These are phyloP conservation scores for Kondoa subrosea DNA, from an alignment of 768 basidiomycete genomes.

Conservation along the genomic window DNA sequence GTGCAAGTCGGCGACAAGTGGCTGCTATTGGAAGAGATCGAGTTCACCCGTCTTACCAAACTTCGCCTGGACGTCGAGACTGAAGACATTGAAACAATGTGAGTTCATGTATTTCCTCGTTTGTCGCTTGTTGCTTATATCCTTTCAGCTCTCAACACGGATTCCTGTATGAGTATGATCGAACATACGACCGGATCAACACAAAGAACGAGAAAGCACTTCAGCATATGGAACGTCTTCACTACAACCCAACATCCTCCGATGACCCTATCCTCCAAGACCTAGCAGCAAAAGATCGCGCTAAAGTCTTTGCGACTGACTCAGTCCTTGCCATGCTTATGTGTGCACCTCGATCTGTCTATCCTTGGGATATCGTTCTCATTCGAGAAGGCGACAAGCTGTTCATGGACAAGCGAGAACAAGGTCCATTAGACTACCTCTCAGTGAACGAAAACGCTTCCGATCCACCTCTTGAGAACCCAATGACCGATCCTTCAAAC, in stretches of 20 bases:
- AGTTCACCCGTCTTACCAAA: slow-evolving; percentile 81
- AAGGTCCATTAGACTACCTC: slow-evolving; percentile 45
- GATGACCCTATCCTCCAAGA: slow-evolving; percentile 94
- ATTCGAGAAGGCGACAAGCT: slow-evolving; percentile 80
- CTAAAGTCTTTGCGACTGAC: slow-evolving; percentile 84
- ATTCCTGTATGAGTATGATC: slow-evolving; percentile 79
- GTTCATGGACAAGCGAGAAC: slow-evolving; percentile 89
- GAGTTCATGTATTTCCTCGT: slow-evolving; percentile 29
- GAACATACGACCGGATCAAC: slow-evolving; percentile 82
- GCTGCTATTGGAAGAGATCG: slow-evolving; percentile 92
- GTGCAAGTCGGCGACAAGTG: slow-evolving; percentile 83
- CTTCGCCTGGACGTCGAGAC: slow-evolving; percentile 75
- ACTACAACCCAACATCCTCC: slow-evolving; percentile 93
- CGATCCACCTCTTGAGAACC: slow-evolving; percentile 72
- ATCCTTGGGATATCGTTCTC: slow-evolving; percentile 97
- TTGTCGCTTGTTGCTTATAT: neutral
- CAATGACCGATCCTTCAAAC: slow-evolving; percentile 41
- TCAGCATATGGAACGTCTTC: slow-evolving; percentile 80
- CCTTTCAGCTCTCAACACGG: slow-evolving; percentile 60
- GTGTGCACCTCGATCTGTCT: slow-evolving; percentile 85
- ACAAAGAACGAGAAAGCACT: slow-evolving; percentile 82
- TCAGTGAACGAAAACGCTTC: slow-evolving; percentile 97
- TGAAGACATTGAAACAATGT: slow-evolving; percentile 72
- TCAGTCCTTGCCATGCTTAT: slow-evolving; percentile 86
- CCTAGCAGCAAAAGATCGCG: slow-evolving; percentile 60